Evolutionary conservation across 2,329 filamentous ascomycete species (phyloP), one percentile per base, ranked within the genome.

Genomic region (Pyrenophora seminiperda): DNA sequence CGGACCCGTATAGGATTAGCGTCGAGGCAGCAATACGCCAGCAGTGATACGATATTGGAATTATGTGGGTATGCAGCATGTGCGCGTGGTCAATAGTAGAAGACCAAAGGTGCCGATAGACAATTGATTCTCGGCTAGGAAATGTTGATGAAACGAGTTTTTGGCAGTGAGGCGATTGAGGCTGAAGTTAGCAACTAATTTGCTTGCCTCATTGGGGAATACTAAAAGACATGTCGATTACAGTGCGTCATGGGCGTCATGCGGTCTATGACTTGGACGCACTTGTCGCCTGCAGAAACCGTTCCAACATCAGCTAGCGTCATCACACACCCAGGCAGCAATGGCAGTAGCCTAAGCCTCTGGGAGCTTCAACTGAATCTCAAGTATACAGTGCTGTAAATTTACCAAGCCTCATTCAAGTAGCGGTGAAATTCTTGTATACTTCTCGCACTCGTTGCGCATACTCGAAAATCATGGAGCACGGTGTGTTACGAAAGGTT

Each of bases 201-300:
- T 10, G 20, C 34, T 9, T n/a, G 18, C 50, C 36, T 15, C 9
- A 38, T 41, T 34, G 7, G 45, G 50, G 15, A 53, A 47, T 20
- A 41, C 17, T 6, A 5, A 2, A 10, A 29, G 13, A 37, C 13
- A 5, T 5, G 36, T 53, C 14, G 50, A 53, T 41, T 48, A 30
- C 41, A 24, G 37, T 37, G 36, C 39, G 41, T 41, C 36, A 30
- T 41, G 14, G 29, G 24, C 22, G 17, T 24, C 14, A 30, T 45
- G n/a, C 37, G 42, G 42, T 33, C 36, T 27, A n/a, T 19, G 33
- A 20, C 41, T 44, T 44, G 31, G 40, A 34, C 46, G 40, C 46
- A 43, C 33, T 13, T 34, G 19, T 9, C 17, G 14, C 17, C 39
- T 38, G 7, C 7, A 33, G n/a, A 15, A 33, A 6, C n/a, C 31